Base-by-base conservation (phyloP, 331 rosid genomes). In the Malus hybrid region DNA sequence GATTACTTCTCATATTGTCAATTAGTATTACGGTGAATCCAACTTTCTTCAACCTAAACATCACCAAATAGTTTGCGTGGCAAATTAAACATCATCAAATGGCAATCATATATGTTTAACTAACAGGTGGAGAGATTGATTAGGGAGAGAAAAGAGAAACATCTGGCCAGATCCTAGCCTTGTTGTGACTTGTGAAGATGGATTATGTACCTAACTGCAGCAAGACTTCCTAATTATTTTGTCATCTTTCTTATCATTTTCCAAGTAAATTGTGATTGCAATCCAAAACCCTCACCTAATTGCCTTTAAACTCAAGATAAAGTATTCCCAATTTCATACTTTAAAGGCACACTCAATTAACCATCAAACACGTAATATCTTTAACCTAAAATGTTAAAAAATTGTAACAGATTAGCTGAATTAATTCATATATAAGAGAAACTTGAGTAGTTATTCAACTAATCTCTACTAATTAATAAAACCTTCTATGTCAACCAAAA, bases 351-450 rank as follows among this genome's bases (percentile, higher is more conserved):
- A 74, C 7, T 66, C 44, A 72, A 73, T 77, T 67, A 33, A 61
- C 79, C 69, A 69, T 63, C 68, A 72, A 64, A 69, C 69, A 85
- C 75, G 81, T 79, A 76, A 81, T 72, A 74, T 82, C 50, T 28
- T 46, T 12, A 56, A 69, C 62, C 74, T 64, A 75, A 75, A 42
- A 22, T 59, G 34, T 50, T 56, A 32, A 79, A 60, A 50, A 72
- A 66, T 27, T 31, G 64, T 2, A 57, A 72, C 29, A 29, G 28
- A 32, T 19, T 29, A 11, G 80, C 44, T 69, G 56, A 63, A 48
- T 74, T 44, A 18, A 63, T 50, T 16, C 10, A 70, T 54, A 76
- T 16, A 64, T 19, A 70, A 69, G 3, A 3, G 32, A 59, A 60
- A 59, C 66, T 73, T 29, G 57, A 65, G 19, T 15, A 70, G 36